Conservation (phyloP, 306 rosid genomes). For the Casuarina cunninghamiana region DNA sequence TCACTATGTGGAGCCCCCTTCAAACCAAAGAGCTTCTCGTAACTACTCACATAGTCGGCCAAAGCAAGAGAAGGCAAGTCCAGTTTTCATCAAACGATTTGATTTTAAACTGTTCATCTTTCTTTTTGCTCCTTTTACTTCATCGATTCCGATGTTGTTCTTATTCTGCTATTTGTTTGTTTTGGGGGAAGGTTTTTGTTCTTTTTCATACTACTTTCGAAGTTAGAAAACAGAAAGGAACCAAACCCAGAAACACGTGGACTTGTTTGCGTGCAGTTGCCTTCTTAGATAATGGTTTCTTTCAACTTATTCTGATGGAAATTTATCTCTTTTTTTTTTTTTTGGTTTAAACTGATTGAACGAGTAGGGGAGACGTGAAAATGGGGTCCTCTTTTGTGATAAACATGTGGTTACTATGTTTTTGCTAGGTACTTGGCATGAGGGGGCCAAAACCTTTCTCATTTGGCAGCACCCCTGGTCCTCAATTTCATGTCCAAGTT, state of each 20-base stretch:
- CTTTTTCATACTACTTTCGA: not conserved
- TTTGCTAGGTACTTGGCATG: slow-evolving; percentile 36
- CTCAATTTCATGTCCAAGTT: slow-evolving; percentile 32
- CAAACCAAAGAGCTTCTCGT: slow-evolving; percentile 57
- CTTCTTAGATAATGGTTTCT: not conserved
- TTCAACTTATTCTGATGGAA: not conserved
- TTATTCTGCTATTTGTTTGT: too few relatives aligned
- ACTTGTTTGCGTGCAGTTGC: not conserved
- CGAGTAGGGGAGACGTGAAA: not conserved
- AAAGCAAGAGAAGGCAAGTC: slow-evolving; percentile 39
- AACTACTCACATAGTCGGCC: slow-evolving; percentile 21
- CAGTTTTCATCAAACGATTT: not conserved
- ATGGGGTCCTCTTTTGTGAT: not conserved
- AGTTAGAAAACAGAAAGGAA: not conserved
- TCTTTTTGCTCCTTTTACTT: not conserved
- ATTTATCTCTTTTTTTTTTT: not conserved
- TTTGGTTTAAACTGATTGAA: not conserved
- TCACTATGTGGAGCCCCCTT: slow-evolving; percentile 69
- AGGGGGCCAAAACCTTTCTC: slow-evolving; percentile 35
- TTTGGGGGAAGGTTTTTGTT: not conserved
- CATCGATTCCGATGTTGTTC: not conserved
- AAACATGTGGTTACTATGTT: not conserved
- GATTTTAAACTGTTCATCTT: not conserved
- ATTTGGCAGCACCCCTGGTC: slow-evolving; percentile 33
- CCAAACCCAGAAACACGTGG: not conserved